Evolutionary conservation across 176 grass and related monocot genomes (phyloP).

Genomic region (Typha latifolia): DNA sequence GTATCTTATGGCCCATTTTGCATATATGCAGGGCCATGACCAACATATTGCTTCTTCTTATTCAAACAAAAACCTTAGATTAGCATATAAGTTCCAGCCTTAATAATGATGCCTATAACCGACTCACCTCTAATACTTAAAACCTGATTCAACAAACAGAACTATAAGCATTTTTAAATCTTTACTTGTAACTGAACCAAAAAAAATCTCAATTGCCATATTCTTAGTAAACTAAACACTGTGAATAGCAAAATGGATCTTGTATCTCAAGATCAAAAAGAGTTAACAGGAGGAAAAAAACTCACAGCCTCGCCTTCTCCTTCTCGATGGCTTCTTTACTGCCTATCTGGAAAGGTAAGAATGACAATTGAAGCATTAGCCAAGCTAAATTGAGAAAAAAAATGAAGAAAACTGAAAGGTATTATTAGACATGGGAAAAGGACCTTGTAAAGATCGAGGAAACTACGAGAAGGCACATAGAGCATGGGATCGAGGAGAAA

Average conservation of each 20-base stretch:
- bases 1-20: no score
- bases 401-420: background rate
- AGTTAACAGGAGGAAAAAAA: constrained; percentile 4
- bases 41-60: no score
- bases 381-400: constrained; percentile 12
- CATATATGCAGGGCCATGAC: no score
- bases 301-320: constrained; percentile 76
- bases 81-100: no score
- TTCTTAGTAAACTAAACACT: background rate
- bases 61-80: no score
- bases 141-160: no score
- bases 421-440: background rate
- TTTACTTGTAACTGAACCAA: no score
- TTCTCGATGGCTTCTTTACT: constrained; percentile 48
- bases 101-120: no score
- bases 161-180: no score
- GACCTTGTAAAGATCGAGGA: constrained; percentile 23
- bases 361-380: background rate
- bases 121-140: no score
- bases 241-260: background rate
- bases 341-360: constrained; percentile 8
- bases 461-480: background rate
- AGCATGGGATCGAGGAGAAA: background rate
- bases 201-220: background rate
- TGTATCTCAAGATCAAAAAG: no score